Evolutionary conservation across 1,284 basidiomycete species (phyloP), one percentile per base, ranked within the genome.

Genomic region (Earliella scabrosa): DNA sequence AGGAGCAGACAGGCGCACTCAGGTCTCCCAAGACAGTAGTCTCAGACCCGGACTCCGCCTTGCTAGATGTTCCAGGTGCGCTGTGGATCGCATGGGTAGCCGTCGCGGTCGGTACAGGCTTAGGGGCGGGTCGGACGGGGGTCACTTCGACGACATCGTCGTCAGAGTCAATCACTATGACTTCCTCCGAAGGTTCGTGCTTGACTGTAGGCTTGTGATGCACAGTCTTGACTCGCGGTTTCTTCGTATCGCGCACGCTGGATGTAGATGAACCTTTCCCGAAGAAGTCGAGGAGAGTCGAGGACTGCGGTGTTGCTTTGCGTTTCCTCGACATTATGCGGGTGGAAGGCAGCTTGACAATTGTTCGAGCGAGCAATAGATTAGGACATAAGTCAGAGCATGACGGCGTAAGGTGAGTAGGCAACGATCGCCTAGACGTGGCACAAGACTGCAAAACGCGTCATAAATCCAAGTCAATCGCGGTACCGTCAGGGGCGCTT

Each of bases 251-350:
- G 23, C 32, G 45, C 20, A 61, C 47, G 2, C 32, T 38, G 27
- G 55, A 34, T 7, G 38, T 45, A n/a, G 57, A 35, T 20, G 47
- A 16, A 1, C 50, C 46, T 21, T 68, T 64, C n/a, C 69, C 64
- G 60, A 86, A 86, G 69, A 82, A 86, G 60, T 82, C 73, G 58
- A 78, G 73, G 20, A 86, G 63, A 5, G 84, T 85, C 16, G 70
- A 65, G 6, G 74, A 69, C 53, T 74, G 70, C 43, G 68, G 61
- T 47, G 72, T 52, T 32, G 72, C 60, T 54, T 76, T 76, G 58
- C 76, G 73, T 64, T 80, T 83, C 67, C 72, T 82, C 49, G 73
- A 58, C 64, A 66, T 67, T 8, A 31, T 57, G 59, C 60, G 57
- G 60, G 54, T 31, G 59, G 60, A 62, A 57, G 57, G 52, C 39